Base-by-base conservation (phyloP, 2,329 filamentous ascomycete species). In the Colletotrichum zoysiae region DNA sequence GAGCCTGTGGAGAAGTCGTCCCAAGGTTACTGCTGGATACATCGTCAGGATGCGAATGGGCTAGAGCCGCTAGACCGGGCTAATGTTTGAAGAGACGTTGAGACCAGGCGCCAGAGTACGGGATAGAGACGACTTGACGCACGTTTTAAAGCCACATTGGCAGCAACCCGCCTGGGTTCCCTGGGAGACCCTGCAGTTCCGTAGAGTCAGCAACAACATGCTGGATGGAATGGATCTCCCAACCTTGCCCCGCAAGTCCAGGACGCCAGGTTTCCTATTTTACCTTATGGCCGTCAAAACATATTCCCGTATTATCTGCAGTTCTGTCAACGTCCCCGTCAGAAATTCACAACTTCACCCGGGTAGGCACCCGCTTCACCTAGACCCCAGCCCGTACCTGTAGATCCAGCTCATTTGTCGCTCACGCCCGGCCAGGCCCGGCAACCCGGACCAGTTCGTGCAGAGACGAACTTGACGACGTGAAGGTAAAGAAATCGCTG, bases 51-150 rank as follows among this genome's bases (percentile, higher is more conserved):
- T 30, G 16, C 35, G 26, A 63, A 69, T 65, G 46, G 53, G 59
- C 59, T 38, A 58, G 51, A 59, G 56, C 35, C 56, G 35, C 69
- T 71, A 63, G 69, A 56, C 59, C 40, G 55, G 59, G 70, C 70
- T 55, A 65, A 65, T 72, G 70, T 72, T 72, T 72, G 59, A 57
- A 51, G 69, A 70, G 60, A 50, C 66, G 70, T 59, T 59, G 56
- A 69, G 65, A 72, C 53, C 60, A 59, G 64, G 66, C 60, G 40
- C 59, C 59, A 46, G 46, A 58, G 59, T 64, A 65, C 53, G 70
- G 59, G 33, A 69, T 64, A 70, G 60, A 65, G 70, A 40, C 50
- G 40, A 60, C 70, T 72, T 72, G 65, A 72, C 55, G 70, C 66
- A 70, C 42, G 65, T 70, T 71, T 65, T 72, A 72, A 46, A 57